Conservation (phyloP, 176 grass and related monocot genomes). For the Carex pumila region DNA sequence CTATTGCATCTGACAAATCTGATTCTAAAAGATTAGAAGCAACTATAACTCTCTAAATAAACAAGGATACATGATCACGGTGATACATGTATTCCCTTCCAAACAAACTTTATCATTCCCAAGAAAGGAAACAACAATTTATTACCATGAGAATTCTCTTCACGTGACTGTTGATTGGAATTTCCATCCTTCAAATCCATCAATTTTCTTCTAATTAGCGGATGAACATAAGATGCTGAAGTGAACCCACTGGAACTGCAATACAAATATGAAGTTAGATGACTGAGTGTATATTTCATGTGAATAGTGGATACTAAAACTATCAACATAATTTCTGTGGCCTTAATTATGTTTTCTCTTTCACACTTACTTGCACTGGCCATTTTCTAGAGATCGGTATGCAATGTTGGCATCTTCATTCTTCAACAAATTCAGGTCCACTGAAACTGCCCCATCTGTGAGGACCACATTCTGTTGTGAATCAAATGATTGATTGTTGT, state of each 20-base stretch:
- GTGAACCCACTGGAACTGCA: conserved; percentile 45
- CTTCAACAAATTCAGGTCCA: conserved; percentile 34
- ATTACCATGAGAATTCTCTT: conserved; percentile 45
- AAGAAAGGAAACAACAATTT: not conserved
- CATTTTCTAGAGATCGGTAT: not conserved
- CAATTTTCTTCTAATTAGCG: conserved; percentile 75
- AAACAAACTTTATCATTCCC: not conserved
- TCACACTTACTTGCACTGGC: conserved; percentile 31
- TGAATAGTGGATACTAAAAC: not conserved
- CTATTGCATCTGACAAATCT: conserved; percentile 23
- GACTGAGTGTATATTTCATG: not conserved
- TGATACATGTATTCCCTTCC: not conserved
- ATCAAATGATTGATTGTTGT: not conserved
- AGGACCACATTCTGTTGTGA: conserved; percentile 7
- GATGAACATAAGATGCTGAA: conserved; percentile 64
- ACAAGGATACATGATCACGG: not conserved
- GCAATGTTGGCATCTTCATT: not conserved
- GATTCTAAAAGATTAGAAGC: conserved; percentile 8
- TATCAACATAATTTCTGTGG: not conserved
- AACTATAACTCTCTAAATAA: not conserved
- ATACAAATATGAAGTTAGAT: not conserved
- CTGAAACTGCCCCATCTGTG: conserved; percentile 22
- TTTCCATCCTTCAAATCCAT: conserved; percentile 30
- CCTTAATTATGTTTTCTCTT: not conserved
- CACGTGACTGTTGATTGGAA: conserved; percentile 34